phyloP scores from a whole-genome alignment of 768 basidiomycete species.

The Trametes coccinea region DNA sequence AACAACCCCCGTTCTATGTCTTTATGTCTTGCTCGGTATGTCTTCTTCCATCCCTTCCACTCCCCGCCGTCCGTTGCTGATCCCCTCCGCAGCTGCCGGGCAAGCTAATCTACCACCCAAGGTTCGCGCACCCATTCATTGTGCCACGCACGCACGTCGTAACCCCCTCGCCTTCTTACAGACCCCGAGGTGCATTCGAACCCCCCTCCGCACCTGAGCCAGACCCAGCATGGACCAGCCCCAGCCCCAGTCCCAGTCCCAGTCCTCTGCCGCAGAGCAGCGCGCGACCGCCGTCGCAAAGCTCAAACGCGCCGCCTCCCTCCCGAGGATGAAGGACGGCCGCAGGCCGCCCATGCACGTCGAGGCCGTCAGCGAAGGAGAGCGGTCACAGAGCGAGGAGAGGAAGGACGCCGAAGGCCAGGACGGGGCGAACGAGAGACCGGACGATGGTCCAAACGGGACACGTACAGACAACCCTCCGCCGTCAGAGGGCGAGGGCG shows the following conservation, averaged over 20 bases:
- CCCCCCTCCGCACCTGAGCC: constrained; percentile 22
- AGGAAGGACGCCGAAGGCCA: constrained; percentile 40
- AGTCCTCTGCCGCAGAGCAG: constrained; percentile 63
- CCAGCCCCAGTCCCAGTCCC: too few species aligned
- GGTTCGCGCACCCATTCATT: constrained; percentile 12
- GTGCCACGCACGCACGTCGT: constrained; percentile 24
- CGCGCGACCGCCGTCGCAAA: constrained; percentile 87
- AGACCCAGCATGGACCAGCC: constrained; percentile 35
- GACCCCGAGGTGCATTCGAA: constrained; percentile 29
- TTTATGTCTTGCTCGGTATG: constrained; percentile 27
- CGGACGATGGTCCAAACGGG: constrained; percentile 27
- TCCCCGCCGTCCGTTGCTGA: not conserved
- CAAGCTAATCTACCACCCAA: constrained; percentile 15
- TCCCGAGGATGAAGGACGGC: constrained; percentile 91
- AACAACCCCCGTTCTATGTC: not conserved
- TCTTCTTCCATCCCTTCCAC: not conserved
- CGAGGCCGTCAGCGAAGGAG: constrained; percentile 82
- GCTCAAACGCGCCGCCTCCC: constrained; percentile 87
- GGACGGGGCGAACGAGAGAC: constrained; percentile 11
- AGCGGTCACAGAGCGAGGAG: constrained; percentile 46
- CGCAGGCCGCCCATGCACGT: constrained; percentile 84
- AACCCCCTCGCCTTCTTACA: constrained; percentile 25
- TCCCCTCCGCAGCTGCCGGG: constrained; percentile 9
- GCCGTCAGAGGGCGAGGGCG: constrained; percentile 4
- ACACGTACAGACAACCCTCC: constrained; percentile 10